Evolutionary conservation across 768 basidiomycete genomes (phyloP).

Genomic region (Naganishia antarctica): DNA sequence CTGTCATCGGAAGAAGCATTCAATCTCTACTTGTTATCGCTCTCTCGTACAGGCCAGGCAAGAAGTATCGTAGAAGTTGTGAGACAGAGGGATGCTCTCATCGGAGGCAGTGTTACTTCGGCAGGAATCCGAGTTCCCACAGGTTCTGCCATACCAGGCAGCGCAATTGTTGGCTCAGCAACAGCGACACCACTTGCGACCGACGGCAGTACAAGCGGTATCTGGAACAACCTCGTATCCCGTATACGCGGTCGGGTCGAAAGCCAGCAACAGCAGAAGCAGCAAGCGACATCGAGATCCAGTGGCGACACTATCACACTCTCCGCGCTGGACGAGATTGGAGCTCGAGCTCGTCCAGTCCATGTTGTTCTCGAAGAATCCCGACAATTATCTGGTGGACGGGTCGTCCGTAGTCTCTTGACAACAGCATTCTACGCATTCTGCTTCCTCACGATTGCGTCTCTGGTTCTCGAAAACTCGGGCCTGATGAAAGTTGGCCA

Average conservation of each 20-base stretch:
- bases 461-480: conserved; percentile 85
- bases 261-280: conserved; percentile 7
- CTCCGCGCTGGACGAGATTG: conserved; percentile 29
- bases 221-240: neutral
- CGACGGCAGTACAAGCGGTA: conserved; percentile 1
- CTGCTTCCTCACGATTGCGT: conserved; percentile 70
- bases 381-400: conserved; percentile 13
- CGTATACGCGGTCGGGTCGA: conserved; percentile 16
- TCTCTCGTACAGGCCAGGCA: conserved; percentile 21
- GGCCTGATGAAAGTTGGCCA: conserved; percentile 81
- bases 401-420: conserved; percentile 21
- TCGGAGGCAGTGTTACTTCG: neutral
- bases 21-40: conserved; percentile 25
- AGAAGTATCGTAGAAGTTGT: conserved; percentile 26
- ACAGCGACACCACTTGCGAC: neutral
- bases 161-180: neutral
- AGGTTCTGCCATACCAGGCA: neutral
- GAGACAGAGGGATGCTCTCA: conserved; percentile 13
- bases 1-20: conserved; percentile 27
- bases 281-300: neutral
- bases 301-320: conserved; percentile 18
- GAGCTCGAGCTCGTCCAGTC: conserved; percentile 41
- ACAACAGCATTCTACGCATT: conserved; percentile 28
- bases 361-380: conserved; percentile 39
- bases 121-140: neutral